Evolutionary conservation across 176 grass and related monocot species (phyloP).

Genomic region (Carex scoparia): DNA sequence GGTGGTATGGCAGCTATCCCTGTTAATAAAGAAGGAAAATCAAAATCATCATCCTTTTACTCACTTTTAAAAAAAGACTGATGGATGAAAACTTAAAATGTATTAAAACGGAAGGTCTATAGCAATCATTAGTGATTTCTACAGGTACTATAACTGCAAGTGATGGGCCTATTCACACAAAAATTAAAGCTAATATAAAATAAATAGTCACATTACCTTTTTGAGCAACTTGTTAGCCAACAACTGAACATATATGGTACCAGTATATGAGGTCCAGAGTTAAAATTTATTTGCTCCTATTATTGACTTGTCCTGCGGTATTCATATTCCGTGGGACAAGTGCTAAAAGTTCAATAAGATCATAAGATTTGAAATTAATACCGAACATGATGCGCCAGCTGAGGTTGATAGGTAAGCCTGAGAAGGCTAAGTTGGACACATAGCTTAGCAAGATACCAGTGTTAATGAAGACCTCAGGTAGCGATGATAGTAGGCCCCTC

Average conservation of each 20-base stretch:
- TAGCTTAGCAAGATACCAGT: slow-evolving; percentile 35
- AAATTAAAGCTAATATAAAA: neutral
- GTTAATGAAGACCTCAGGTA: slow-evolving; percentile 65
- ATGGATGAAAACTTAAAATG: neutral
- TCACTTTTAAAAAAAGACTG: neutral
- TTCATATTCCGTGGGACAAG: neutral
- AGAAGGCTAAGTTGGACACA: slow-evolving; percentile 36
- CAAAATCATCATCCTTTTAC: neutral
- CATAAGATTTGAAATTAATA: neutral
- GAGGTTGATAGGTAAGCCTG: slow-evolving; percentile 10
- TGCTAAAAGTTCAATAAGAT: neutral
- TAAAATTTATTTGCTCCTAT: neutral
- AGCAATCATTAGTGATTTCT: neutral
- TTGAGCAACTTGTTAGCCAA: neutral
- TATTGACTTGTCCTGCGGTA: neutral
- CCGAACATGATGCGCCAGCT: slow-evolving; percentile 40
- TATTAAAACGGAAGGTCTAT: neutral
- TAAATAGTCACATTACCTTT: neutral
- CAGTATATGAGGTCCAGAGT: neutral
- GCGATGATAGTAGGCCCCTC: slow-evolving; percentile 34
- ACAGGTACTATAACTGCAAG: neutral
- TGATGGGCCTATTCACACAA: neutral
- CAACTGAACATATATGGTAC: neutral
- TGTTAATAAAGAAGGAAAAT: neutral
- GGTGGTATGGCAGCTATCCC: slow-evolving; percentile 25